These are phyloP conservation scores for Aspergillus biplanus DNA, from an alignment of 495 filamentous ascomycete genomes.

Conservation along the genomic window DNA sequence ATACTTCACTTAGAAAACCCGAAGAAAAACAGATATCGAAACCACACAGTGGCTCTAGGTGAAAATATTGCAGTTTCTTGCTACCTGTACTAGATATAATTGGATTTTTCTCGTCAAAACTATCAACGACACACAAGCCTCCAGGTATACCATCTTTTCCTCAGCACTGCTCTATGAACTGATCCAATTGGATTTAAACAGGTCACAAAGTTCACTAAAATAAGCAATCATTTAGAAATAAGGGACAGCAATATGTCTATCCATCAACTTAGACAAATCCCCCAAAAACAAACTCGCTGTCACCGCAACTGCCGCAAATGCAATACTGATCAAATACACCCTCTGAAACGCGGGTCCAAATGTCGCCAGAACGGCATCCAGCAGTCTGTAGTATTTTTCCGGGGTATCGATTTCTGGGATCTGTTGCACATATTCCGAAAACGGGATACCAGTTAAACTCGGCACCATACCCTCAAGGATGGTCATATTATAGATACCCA, in stretches of 20 bases:
- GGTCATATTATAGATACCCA: conserved; percentile 1
- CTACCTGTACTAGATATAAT: no score
- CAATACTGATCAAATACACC: conserved; percentile 12
- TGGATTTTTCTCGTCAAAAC: no score
- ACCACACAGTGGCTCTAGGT: no score
- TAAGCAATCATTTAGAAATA: background rate
- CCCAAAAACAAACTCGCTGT: conserved; percentile 7
- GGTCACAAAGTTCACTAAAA: background rate
- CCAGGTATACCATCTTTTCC: no score
- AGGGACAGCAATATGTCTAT: conserved; percentile 12
- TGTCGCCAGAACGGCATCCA: conserved; percentile 1
- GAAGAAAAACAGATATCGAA: no score
- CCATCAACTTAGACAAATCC: conserved; percentile 11
- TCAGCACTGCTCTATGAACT: no score
- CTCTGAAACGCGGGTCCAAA: conserved; percentile 10
- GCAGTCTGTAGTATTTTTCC: background rate
- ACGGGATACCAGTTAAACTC: conserved; percentile 1
- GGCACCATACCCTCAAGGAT: conserved; percentile 7
- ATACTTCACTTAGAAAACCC: no score
- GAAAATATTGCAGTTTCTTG: no score
- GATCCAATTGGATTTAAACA: no score
- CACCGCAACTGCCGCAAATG: conserved; percentile 9
- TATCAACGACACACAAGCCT: no score
- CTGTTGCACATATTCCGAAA: background rate
- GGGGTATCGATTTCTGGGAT: background rate